These are phyloP conservation scores for Saccharomyces mikatae DNA, from an alignment of 805 yeast species.

Conservation along the genomic window DNA sequence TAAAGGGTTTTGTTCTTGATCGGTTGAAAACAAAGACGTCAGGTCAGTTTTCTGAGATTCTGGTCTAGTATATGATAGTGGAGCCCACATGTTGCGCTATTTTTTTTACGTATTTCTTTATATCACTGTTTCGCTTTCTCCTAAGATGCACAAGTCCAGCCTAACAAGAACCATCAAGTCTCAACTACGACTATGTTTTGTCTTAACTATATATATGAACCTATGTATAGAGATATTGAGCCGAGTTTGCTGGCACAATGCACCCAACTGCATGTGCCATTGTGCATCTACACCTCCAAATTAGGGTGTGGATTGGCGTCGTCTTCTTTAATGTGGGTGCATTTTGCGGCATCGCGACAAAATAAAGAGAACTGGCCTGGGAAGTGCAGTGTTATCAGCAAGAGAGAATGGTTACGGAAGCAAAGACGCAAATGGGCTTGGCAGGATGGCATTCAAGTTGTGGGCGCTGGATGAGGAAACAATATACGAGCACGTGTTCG, in stretches of 20 bases:
- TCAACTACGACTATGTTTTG: neutral
- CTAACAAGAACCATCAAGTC: neutral
- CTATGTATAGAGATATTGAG: neutral
- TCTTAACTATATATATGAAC: neutral
- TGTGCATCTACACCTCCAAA: neutral
- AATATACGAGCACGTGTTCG: conserved; percentile 28
- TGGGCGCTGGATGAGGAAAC: conserved; percentile 15
- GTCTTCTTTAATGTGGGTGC: neutral
- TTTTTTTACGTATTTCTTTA: neutral
- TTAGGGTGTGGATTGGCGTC: neutral
- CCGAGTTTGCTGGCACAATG: neutral
- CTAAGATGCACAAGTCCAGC: neutral
- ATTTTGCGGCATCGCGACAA: neutral
- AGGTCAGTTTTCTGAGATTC: neutral
- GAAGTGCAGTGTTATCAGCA: neutral
- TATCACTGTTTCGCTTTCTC: neutral
- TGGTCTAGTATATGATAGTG: neutral
- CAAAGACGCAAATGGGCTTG: neutral
- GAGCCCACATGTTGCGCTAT: neutral
- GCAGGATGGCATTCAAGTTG: conserved; percentile 7
- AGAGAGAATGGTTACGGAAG: neutral
- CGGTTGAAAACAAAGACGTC: neutral
- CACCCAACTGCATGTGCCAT: neutral
- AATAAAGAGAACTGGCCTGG: neutral
- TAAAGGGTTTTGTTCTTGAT: neutral